Evolutionary conservation across 441 rosid species (phyloP).

Genomic region (Adansonia madagascariensis): DNA sequence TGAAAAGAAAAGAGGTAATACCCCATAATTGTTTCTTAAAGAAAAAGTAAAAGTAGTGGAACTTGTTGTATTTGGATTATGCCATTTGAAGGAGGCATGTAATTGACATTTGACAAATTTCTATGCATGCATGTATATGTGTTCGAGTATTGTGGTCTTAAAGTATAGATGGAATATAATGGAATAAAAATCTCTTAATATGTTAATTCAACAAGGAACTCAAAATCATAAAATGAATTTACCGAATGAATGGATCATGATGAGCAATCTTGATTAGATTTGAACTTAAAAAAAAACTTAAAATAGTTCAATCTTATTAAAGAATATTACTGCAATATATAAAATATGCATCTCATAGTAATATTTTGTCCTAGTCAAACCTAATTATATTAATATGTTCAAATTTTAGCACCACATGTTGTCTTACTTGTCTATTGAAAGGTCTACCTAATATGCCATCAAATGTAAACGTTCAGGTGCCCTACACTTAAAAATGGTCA

Average conservation of each 20-base stretch:
- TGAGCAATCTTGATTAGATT: no score
- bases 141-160: no score
- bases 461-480: constrained; percentile 9
- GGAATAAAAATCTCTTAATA: no score
- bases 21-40: not conserved
- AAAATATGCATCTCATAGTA: not conserved
- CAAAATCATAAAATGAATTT: not conserved
- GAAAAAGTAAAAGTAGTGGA: not conserved
- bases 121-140: no score
- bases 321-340: no score
- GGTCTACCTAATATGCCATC: constrained; percentile 11
- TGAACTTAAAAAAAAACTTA: no score
- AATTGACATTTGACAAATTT: not conserved
- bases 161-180: no score
- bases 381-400: not conserved
- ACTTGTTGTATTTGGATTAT: not conserved
- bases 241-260: no score
- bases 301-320: no score
- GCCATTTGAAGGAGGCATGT: not conserved
- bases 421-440: not conserved
- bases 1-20: not conserved
- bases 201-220: not conserved
- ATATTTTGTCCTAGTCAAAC: not conserved
- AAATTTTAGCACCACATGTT: not conserved
- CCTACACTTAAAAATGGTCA: constrained; percentile 3